Conservation (phyloP, 768 basidiomycete genomes). For the Candolleomyces eurysporus region DNA sequence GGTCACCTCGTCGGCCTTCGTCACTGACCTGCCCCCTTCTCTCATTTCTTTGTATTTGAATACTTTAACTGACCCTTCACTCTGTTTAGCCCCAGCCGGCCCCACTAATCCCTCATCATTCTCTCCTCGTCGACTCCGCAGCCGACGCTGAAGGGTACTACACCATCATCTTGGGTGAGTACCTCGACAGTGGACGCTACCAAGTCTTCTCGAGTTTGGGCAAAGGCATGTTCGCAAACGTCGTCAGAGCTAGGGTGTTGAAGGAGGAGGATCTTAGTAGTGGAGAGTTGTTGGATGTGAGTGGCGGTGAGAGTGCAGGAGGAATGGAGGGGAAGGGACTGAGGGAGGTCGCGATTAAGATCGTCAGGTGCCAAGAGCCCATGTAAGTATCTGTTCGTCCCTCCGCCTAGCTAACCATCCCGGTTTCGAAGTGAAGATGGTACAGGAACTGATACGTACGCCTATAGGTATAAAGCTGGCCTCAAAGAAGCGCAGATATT, state of each 20-base stretch:
- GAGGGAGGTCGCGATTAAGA: constrained; percentile 94
- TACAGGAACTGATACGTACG: background rate
- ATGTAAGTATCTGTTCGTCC: constrained; percentile 60
- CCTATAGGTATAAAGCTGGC: constrained; percentile 86
- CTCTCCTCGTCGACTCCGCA: constrained; percentile 74
- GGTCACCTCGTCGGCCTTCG: no score
- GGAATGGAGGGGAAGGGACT: constrained; percentile 25
- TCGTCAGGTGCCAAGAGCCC: constrained; percentile 91
- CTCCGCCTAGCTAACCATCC: no score
- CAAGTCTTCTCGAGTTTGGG: constrained; percentile 95
- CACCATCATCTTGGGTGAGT: constrained; percentile 89
- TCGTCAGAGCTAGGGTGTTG: constrained; percentile 85
- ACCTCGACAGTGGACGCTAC: constrained; percentile 88
- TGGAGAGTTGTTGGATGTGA: background rate
- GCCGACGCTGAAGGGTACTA: constrained; percentile 97
- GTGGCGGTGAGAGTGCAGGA: background rate
- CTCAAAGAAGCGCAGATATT: constrained; percentile 90
- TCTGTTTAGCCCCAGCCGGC: background rate
- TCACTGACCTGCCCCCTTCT: no score
- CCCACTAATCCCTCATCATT: constrained; percentile 42
- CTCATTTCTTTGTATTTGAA: no score
- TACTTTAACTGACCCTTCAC: no score
- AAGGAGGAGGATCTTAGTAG: constrained; percentile 50
- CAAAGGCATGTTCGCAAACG: constrained; percentile 98
- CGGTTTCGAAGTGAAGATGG: background rate